Base-by-base conservation (phyloP, 2,329 filamentous ascomycete genomes). In the Aspergillus tamarii region DNA sequence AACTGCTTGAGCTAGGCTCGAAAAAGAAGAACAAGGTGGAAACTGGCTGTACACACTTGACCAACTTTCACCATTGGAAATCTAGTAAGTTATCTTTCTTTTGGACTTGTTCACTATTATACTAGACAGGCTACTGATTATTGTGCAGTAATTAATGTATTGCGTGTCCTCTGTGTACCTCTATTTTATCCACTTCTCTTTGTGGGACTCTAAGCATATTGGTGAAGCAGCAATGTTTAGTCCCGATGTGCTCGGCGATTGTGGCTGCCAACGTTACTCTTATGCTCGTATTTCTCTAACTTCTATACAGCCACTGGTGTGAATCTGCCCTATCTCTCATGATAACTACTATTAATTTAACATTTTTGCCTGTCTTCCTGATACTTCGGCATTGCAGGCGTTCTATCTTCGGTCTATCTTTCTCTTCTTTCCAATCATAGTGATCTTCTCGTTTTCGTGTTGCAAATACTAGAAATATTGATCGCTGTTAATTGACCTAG, bases 21-120 rank as follows among this genome's bases (percentile, higher is more conserved):
- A 91, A 71, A 91, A 90, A 61, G 95, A 98, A 80, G 95, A 98
- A 82, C 88, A 89, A 73, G 94, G 93, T 69, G 92, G 93, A 62
- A 96, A 97, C 75, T 99, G 95, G 95, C 86, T 97, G 66, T 98
- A 97, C 80, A 93, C 94, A 74, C 92, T 98, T 61, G 95, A 99
- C 78, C 91, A 96, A 78, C 90, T 99, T 76, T 96, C 95, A 72
- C 95, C 95, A 62, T 84, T 99, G 80, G 93, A 97, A 81, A 98
- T 99, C 73, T 99, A 99, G 78, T 80, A 76, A 73, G 79, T 75
- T 57, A 16, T 19, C 7, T 11, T 39, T 11, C 11, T 8, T n/a
- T 19, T n/a, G 14, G 34, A 10, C 16, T 36, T n/a, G 14, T 21
- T 30, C 34, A 45, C 2, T 10, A 14, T 28, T 36, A 9, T 5